Base-by-base conservation (phyloP, 2,329 filamentous ascomycete species). In the Fusarium sp. region DNA sequence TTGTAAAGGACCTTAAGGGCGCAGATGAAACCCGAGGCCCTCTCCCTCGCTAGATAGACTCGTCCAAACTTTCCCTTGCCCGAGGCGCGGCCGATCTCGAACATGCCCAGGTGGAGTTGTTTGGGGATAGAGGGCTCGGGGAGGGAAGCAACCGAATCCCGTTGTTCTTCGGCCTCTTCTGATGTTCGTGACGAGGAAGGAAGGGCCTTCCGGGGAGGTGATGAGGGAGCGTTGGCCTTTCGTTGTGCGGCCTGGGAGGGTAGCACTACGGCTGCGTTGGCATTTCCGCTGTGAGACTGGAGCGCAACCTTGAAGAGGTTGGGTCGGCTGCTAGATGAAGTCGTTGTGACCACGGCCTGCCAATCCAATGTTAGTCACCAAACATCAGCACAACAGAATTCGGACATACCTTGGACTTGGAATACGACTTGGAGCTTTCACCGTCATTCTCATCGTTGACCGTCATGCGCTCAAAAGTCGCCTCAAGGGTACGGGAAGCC, bases 51-150 rank as follows among this genome's bases (percentile, higher is more conserved):
- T 23, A 97, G 90, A 80, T 97, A 97, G 3, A 97, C 94, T 58
- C 94, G 90, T 4, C 94, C 94, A 80, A 97, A 97, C 82, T 97
- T 97, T 76, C 94, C 94, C 84, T 97, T 97, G 60, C 94, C 94
- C 94, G 2, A 97, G 87, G 94, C 94, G 76, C 94, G 93, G 43
- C 94, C 94, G 74, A 97, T 97, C 83, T 98, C 95, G 82, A 97
- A 97, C 94, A 97, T 97, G 83, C 94, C 94, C 5, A 98, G 90
- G 81, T 97, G 94, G 84, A 95, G 95, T 76, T 95, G 84, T 77
- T 90, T 92, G 50, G 88, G 88, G 23, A 85, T 67, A 72, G 82
- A 79, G 41, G 91, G 90, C 57, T 92, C 88, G 67, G 88, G 85
- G 64, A 92, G 82, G 10, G 86, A 81, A 13, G 48, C 25, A 54